These are phyloP conservation scores for Coleophoma cylindrospora DNA, from an alignment of 2,329 filamentous ascomycete genomes.

Conservation along the genomic window DNA sequence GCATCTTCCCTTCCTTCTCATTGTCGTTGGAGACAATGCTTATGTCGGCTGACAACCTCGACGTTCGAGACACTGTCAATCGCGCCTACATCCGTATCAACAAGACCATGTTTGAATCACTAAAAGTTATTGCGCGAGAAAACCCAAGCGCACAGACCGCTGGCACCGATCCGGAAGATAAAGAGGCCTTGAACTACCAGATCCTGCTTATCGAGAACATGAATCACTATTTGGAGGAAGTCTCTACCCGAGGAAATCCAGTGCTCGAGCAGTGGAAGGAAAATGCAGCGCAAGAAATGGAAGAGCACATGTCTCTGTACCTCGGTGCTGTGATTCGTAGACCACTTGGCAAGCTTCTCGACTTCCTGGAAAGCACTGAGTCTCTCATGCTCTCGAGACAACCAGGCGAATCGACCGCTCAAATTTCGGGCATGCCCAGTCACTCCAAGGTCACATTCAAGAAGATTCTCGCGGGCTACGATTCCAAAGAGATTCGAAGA, in stretches of 20 bases:
- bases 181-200: slow-evolving; percentile 95
- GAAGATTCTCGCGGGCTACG: slow-evolving; percentile 77
- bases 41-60: slow-evolving; percentile 50
- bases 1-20: slow-evolving; percentile 86
- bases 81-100: slow-evolving; percentile 84
- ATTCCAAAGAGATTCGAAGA: slow-evolving; percentile 79
- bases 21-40: slow-evolving; percentile 81
- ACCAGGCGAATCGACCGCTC: slow-evolving; percentile 50
- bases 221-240: slow-evolving; percentile 94
- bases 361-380: slow-evolving; percentile 88
- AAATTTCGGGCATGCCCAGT: slow-evolving; percentile 74
- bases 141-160: slow-evolving; percentile 45
- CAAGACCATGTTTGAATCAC: slow-evolving; percentile 93
- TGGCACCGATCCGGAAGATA: slow-evolving; percentile 71
- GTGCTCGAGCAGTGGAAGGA: slow-evolving; percentile 80
- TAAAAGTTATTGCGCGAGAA: slow-evolving; percentile 86
- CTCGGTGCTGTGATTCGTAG: slow-evolving; percentile 82
- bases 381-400: slow-evolving; percentile 55
- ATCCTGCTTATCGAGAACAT: slow-evolving; percentile 98
- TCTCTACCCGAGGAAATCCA: slow-evolving; percentile 68
- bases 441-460: slow-evolving; percentile 81
- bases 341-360: slow-evolving; percentile 83
- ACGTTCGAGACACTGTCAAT: slow-evolving; percentile 75
- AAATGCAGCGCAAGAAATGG: slow-evolving; percentile 71
- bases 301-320: slow-evolving; percentile 84